Evolutionary conservation across 495 filamentous ascomycete genomes (phyloP).

Genomic region (Darksidea phi): DNA sequence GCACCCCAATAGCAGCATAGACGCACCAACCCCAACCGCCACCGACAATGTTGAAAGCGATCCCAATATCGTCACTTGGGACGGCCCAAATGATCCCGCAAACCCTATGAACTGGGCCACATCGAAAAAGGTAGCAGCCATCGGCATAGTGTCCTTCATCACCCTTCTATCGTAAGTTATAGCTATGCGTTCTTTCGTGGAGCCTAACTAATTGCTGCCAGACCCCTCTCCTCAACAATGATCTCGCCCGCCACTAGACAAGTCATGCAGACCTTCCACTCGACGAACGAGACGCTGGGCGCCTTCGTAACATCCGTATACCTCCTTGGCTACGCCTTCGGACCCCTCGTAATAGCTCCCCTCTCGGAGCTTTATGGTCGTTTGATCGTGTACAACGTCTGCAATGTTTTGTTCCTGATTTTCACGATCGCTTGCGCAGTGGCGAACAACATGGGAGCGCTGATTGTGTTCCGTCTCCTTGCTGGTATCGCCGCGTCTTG

Average conservation of each 20-base stretch:
- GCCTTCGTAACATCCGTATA: slow-evolving; percentile 39
- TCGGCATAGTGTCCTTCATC: slow-evolving; percentile 44
- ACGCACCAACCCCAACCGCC: neutral
- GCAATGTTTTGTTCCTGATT: slow-evolving; percentile 34
- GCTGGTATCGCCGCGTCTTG: slow-evolving; percentile 38
- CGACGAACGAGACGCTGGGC: slow-evolving; percentile 22
- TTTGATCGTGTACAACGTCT: slow-evolving; percentile 36
- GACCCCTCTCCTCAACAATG: slow-evolving; percentile 29
- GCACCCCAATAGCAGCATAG: neutral
- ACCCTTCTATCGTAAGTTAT: slow-evolving; percentile 43
- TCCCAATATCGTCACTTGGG: slow-evolving; percentile 42
- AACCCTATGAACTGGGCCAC: slow-evolving; percentile 50
- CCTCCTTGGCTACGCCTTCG: slow-evolving; percentile 40
- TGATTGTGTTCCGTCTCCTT: slow-evolving; percentile 43
- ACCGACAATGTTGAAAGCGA: slow-evolving; percentile 13
- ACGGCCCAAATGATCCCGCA: slow-evolving; percentile 41
- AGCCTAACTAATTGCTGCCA: neutral
- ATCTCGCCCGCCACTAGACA: slow-evolving; percentile 29
- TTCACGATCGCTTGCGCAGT: slow-evolving; percentile 44
- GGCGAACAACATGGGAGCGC: slow-evolving; percentile 26
- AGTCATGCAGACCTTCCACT: slow-evolving; percentile 29
- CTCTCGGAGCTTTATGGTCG: slow-evolving; percentile 39
- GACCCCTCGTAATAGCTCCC: slow-evolving; percentile 36
- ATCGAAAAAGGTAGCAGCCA: slow-evolving; percentile 46
- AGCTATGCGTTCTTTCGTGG: neutral